Evolutionary conservation across 139 green algal species (phyloP).

Genomic region (Microglena sp.): DNA sequence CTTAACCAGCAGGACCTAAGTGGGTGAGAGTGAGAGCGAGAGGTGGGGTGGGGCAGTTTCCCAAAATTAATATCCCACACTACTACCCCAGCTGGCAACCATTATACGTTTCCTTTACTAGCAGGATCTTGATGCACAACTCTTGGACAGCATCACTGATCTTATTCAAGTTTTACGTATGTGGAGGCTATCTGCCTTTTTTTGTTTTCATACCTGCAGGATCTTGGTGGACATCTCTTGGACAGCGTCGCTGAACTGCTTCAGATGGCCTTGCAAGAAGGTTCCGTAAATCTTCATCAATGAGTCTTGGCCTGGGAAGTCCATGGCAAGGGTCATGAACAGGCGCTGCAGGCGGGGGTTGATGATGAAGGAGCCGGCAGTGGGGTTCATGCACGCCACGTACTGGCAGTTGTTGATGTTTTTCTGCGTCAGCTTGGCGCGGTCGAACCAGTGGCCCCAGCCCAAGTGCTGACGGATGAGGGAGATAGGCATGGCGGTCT

Average conservation of each 20-base stretch:
- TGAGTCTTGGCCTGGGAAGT: slow-evolving; percentile 74
- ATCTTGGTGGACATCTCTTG: slow-evolving; percentile 67
- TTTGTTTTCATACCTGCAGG: no score
- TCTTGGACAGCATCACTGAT: slow-evolving; percentile 61
- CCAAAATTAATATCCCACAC: no score
- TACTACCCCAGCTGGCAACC: no score
- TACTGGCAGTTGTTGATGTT: slow-evolving; percentile 79
- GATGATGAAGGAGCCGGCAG: slow-evolving; percentile 78
- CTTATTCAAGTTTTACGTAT: slow-evolving; percentile 61
- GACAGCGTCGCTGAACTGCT: slow-evolving; percentile 51
- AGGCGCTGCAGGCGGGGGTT: slow-evolving; percentile 85
- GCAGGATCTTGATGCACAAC: slow-evolving; percentile 63
- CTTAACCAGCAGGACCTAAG: no score
- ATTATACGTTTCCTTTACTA: no score
- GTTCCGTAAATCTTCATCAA: slow-evolving; percentile 88
- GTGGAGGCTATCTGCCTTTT: no score
- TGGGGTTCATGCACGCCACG: slow-evolving; percentile 87
- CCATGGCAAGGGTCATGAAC: slow-evolving; percentile 84
- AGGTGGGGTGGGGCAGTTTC: no score
- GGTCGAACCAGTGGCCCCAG: slow-evolving; percentile 87
- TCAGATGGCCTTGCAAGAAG: slow-evolving; percentile 70
- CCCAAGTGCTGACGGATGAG: slow-evolving; percentile 84
- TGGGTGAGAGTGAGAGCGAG: no score
- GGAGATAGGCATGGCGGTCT: slow-evolving; percentile 85
- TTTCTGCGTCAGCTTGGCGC: slow-evolving; percentile 80